Percentiles rank a stretch among this genome's conserved stretches.
Conservation (phyloP, 1,139 yeast genomes). For the Suhomyces bokatorum region DNA sequence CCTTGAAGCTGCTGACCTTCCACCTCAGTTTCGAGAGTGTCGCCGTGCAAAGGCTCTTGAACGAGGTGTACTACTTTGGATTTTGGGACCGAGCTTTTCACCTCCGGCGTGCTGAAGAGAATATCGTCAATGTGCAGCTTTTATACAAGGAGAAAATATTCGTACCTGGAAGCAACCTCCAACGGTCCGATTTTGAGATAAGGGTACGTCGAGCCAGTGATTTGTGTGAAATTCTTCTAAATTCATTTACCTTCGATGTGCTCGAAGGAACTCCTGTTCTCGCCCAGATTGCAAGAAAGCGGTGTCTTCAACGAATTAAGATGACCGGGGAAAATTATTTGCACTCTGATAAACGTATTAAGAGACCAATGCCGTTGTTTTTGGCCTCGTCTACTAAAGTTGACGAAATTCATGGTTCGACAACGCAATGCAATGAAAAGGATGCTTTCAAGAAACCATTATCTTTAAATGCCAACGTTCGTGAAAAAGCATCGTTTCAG, state of each 20-base stretch:
- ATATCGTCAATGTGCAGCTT: neutral
- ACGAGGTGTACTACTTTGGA: constrained; percentile 32
- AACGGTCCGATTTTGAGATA: neutral
- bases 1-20: constrained; percentile 20
- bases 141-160: neutral
- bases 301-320: neutral
- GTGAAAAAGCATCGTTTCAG: too few relatives aligned
- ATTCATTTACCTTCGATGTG: neutral
- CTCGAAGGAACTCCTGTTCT: neutral
- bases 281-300: neutral
- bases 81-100: constrained; percentile 25
- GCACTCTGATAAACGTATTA: neutral
- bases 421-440: too few relatives aligned
- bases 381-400: too few relatives aligned
- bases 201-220: neutral
- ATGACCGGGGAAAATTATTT: too few relatives aligned
- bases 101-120: neutral
- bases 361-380: too few relatives aligned
- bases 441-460: too few relatives aligned
- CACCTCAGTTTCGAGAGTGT: constrained; percentile 15
- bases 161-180: constrained; percentile 2
- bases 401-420: too few relatives aligned
- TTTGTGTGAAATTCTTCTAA: neutral
- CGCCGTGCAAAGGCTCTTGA: constrained; percentile 17
- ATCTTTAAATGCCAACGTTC: too few relatives aligned